Evolutionary conservation across 345 rosid genomes (phyloP), one percentile per base, ranked within the genome.

Genomic region (Clarkia xantiana): DNA sequence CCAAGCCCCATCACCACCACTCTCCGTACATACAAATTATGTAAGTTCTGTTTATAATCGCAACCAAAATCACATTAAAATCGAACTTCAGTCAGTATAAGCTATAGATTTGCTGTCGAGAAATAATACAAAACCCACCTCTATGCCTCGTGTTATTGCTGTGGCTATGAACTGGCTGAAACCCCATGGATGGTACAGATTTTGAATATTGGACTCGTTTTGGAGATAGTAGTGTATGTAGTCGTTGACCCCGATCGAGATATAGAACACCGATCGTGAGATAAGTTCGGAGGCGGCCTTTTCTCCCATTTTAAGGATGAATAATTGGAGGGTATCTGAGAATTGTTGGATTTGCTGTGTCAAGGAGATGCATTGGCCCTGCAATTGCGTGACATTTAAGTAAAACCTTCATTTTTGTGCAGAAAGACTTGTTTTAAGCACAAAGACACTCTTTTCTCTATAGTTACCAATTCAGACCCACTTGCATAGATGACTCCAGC

Each of bases 361-460:
- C 40, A 86, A 79, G 9, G 97, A 81, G 64, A 86, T 75, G n/a
- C 73, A 57, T 56, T 86, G 96, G 42, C 96, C 96, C 96, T 90
- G 70, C 43, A 68, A 29, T 9, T 29, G 8, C 2, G 10, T 3
- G 38, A 14, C 12, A 2, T 29, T 20, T 13, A 7, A 9, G 17
- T n/a, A 8, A 14, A 25, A 11, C n/a, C 41, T 8, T 9, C 10
- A 25, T 20, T 7, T 6, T 10, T 34, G 6, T 34, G 42, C 6
- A 16, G 9, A 51, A 11, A 11, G n/a, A n/a, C n/a, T n/a, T n/a
- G n/a, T n/a, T n/a, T n/a, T n/a, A n/a, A 39, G 14, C 10, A 9
- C 18, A 12, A 5, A 10, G 39, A 56, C 14, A 44, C 2, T 14
- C 5, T 4, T 13, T n/a, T n/a, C n/a, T 1, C 17, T 18, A 6